phyloP scores from a whole-genome alignment of 192 early-diverging fungal genomes.

The Jimgerdemannia flammicorona region DNA sequence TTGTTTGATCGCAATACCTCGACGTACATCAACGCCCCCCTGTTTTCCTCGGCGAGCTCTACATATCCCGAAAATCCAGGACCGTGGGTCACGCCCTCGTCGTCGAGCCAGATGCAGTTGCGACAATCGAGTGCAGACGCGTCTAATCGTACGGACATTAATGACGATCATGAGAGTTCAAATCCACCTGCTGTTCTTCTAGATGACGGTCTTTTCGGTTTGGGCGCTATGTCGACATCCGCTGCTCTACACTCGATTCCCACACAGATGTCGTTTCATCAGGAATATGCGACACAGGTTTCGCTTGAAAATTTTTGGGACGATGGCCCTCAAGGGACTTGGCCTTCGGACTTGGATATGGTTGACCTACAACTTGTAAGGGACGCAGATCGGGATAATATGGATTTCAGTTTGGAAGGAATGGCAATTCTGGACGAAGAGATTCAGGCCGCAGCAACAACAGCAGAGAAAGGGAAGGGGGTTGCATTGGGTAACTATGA shows the following conservation, averaged over 20 bases:
- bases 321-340: background rate
- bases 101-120: background rate
- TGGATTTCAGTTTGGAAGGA: background rate
- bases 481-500: background rate
- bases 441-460: background rate
- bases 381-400: background rate
- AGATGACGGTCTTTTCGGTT: background rate
- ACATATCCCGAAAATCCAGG: background rate
- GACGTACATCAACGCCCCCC: background rate
- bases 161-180: too few species aligned
- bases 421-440: background rate
- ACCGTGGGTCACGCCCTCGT: background rate
- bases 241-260: too few species aligned
- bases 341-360: background rate
- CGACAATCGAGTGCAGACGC: background rate
- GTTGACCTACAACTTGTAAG: background rate
- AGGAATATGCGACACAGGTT: background rate
- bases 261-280: too few species aligned
- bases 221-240: background rate
- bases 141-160: background rate
- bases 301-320: background rate
- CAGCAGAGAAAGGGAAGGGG: background rate
- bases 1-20: background rate
- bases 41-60: background rate
- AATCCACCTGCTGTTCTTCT: background rate